Evolutionary conservation across 2,329 filamentous ascomycete species (phyloP).

Genomic region (Trichoderma guizhouense): DNA sequence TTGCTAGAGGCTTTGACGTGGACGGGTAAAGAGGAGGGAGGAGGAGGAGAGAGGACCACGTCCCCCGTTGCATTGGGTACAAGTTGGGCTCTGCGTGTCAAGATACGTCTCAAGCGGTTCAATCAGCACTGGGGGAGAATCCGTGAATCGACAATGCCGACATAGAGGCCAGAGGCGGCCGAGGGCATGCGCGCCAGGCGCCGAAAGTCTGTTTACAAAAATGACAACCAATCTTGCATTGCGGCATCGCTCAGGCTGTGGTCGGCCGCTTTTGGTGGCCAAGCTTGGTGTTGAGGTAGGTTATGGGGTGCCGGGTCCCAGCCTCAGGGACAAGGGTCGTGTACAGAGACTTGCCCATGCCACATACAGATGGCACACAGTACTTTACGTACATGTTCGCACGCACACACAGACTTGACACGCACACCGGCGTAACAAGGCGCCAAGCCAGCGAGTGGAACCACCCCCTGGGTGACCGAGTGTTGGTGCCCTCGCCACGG

Average conservation of each 20-base stretch:
- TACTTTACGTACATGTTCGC: neutral
- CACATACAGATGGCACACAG: neutral
- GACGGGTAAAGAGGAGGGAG: neutral
- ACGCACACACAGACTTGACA: neutral
- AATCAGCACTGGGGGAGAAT: neutral
- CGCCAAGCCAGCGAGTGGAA: slow-evolving; percentile 19
- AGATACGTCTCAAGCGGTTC: slow-evolving; percentile 1
- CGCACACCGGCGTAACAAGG: slow-evolving; percentile 2
- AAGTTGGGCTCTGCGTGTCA: slow-evolving; percentile 16
- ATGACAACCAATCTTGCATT: slow-evolving; percentile 7
- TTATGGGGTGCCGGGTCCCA: neutral
- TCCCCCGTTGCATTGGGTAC: slow-evolving; percentile 20
- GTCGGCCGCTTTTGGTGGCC: slow-evolving; percentile 1
- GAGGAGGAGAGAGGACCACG: neutral
- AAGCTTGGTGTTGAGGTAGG: slow-evolving; percentile 4
- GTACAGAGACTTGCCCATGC: neutral
- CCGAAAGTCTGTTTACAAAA: slow-evolving; percentile 1
- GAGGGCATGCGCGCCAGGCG: slow-evolving; percentile 5
- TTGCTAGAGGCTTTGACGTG: slow-evolving; percentile 2
- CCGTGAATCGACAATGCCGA: neutral
- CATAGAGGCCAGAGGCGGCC: neutral
- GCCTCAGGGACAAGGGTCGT: neutral
- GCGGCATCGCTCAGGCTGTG: neutral
- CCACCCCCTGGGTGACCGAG: slow-evolving; percentile 12
- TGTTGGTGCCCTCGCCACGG: slow-evolving; percentile 19